phyloP scores from a whole-genome alignment of 2,329 filamentous ascomycete species.

The Macrophomina tecta region DNA sequence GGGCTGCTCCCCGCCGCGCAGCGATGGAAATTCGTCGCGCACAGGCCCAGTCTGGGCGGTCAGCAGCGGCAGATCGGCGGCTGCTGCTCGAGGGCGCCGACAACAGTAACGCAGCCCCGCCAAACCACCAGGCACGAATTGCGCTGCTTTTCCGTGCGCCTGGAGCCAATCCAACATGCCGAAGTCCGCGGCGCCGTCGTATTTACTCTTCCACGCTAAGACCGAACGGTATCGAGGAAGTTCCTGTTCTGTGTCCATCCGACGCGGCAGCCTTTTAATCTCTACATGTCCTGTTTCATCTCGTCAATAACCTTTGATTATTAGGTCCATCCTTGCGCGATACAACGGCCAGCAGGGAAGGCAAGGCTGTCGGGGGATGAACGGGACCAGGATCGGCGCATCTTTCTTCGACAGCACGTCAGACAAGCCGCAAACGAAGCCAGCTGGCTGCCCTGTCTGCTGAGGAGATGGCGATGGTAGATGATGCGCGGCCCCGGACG shows the following conservation, averaged over 20 bases:
- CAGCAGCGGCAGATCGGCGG: conserved; percentile 12
- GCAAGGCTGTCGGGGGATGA: too few relatives aligned
- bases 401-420: too few relatives aligned
- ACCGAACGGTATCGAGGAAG: neutral
- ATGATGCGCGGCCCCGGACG: neutral
- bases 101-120: neutral
- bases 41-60: conserved; percentile 1
- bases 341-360: neutral
- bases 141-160: too few relatives aligned
- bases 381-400: too few relatives aligned
- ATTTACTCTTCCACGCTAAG: neutral
- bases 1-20: conserved; percentile 14
- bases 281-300: neutral
- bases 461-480: neutral
- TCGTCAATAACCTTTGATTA: neutral
- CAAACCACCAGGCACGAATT: neutral
- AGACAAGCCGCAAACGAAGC: too few relatives aligned
- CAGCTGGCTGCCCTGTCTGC: too few relatives aligned
- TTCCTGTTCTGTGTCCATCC: too few relatives aligned
- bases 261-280: neutral
- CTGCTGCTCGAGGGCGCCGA: neutral
- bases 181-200: neutral
- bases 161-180: neutral
- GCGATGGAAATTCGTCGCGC: conserved; percentile 23
- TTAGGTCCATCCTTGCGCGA: neutral